These are phyloP conservation scores for Annulohypoxylon truncatum DNA, from an alignment of 2,329 filamentous ascomycete species.

Conservation along the genomic window DNA sequence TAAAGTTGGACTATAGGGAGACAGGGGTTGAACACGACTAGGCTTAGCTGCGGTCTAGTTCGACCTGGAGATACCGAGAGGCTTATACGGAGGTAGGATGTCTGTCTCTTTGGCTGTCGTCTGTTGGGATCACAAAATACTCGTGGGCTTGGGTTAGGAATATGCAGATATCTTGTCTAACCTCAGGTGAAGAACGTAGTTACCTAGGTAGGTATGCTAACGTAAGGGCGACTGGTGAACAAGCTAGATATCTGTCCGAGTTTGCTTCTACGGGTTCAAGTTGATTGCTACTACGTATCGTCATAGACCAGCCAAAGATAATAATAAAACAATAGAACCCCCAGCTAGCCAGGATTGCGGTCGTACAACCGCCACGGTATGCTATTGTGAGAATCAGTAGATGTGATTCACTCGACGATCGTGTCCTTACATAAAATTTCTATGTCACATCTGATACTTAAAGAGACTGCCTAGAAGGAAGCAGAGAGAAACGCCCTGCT, in stretches of 20 bases:
- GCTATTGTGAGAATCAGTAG: constrained; percentile 12
- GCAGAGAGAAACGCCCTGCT: constrained; percentile 6
- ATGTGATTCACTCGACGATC: constrained; percentile 7
- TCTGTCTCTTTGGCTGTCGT: background rate
- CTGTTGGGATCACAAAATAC: constrained; percentile 5
- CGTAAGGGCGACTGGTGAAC: constrained; percentile 8
- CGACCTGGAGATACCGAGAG: constrained; percentile 5
- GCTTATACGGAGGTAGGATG: constrained; percentile 2
- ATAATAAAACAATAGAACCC: constrained; percentile 16
- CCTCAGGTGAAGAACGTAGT: background rate
- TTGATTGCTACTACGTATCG: constrained; percentile 27
- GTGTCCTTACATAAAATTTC: constrained; percentile 5
- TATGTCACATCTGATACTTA: constrained; percentile 23
- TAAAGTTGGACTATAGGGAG: constrained; percentile 22
- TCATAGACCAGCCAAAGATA: constrained; percentile 14
- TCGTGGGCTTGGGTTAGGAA: background rate
- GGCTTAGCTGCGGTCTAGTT: constrained; percentile 12
- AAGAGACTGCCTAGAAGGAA: constrained; percentile 14
- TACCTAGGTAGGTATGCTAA: background rate
- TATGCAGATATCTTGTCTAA: constrained; percentile 17
- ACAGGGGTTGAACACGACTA: constrained; percentile 21
- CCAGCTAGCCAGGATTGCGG: background rate
- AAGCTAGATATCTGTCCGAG: background rate
- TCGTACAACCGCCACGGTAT: constrained; percentile 3
- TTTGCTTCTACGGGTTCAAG: constrained; percentile 5